These are phyloP conservation scores for Xylaria acuta DNA, from an alignment of 495 filamentous ascomycete genomes.

Conservation along the genomic window DNA sequence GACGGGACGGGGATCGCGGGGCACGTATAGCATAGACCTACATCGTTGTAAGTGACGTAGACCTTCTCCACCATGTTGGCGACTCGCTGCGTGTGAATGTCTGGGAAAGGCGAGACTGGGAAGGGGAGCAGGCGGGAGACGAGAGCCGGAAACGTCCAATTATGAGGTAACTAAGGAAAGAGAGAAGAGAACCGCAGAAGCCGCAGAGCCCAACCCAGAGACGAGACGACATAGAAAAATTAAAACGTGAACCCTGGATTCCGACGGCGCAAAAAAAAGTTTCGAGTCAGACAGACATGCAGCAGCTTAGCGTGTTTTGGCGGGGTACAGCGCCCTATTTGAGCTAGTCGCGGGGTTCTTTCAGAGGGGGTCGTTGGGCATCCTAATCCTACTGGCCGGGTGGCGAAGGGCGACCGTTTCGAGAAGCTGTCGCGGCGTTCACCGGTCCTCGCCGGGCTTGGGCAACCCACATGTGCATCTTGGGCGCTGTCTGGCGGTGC, in stretches of 20 bases:
- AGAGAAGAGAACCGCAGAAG: neutral
- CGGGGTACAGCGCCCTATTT: constrained; percentile 7
- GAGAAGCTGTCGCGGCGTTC: neutral
- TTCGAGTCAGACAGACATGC: constrained; percentile 14
- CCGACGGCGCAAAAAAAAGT: constrained; percentile 21
- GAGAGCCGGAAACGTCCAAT: neutral
- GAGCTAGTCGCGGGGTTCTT: neutral
- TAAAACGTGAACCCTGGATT: constrained; percentile 24
- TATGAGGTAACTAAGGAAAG: neutral
- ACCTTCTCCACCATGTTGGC: constrained; percentile 80
- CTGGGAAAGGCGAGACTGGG: neutral
- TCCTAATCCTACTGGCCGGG: neutral
- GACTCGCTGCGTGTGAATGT: constrained; percentile 22
- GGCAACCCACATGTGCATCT: neutral
- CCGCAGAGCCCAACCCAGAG: neutral
- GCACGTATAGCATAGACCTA: constrained; percentile 47
- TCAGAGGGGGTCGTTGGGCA: neutral
- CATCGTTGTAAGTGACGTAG: constrained; percentile 96
- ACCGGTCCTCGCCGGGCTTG: constrained; percentile 6
- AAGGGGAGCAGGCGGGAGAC: neutral
- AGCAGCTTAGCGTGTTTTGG: constrained; percentile 11
- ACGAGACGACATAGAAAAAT: neutral
- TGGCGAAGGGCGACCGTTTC: constrained; percentile 1
- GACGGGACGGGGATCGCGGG: constrained; percentile 19
- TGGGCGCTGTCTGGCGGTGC: neutral